These are phyloP conservation scores for Pedinophyceae sp. DNA, from an alignment of 139 green algal genomes.

Conservation along the genomic window DNA sequence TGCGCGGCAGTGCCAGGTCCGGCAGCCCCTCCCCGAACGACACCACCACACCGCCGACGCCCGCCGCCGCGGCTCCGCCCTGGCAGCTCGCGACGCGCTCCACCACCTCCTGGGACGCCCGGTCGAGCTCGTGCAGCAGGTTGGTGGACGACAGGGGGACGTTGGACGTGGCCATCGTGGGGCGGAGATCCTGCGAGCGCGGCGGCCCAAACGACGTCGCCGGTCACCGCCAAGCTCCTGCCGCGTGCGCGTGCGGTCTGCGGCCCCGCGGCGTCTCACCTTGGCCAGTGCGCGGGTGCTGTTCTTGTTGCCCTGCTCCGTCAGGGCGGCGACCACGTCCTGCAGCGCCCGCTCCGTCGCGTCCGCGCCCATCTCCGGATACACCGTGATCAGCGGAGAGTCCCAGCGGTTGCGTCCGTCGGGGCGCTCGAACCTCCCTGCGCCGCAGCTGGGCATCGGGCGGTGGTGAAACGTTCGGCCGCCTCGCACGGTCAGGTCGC, in stretches of 20 bases:
- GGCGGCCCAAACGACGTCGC: neutral
- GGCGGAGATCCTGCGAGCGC: constrained; percentile 15
- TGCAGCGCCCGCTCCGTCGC: neutral
- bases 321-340: neutral
- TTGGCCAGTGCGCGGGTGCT: neutral
- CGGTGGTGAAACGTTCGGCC: too few species aligned
- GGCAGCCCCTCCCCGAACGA: neutral
- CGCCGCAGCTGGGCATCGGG: too few species aligned
- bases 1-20: neutral
- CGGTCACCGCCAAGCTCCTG: neutral
- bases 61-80: too few species aligned
- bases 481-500: too few species aligned
- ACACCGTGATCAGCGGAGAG: constrained; percentile 52
- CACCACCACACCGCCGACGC: neutral
- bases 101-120: constrained; percentile 37
- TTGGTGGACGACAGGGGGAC: constrained; percentile 56
- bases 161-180: constrained; percentile 45
- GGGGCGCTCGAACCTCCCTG: constrained; percentile 64
- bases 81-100: neutral
- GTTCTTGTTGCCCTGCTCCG: neutral
- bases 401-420: constrained; percentile 81
- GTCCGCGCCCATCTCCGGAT: constrained; percentile 4
- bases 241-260: too few species aligned
- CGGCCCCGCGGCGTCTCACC: neutral
- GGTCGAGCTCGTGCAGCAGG: constrained; percentile 66